A percentile compares a stretch with the other conserved stretches of the same genome.
Conservation (phyloP, 345 rosid genomes). For the Melaleuca quinquenervia region DNA sequence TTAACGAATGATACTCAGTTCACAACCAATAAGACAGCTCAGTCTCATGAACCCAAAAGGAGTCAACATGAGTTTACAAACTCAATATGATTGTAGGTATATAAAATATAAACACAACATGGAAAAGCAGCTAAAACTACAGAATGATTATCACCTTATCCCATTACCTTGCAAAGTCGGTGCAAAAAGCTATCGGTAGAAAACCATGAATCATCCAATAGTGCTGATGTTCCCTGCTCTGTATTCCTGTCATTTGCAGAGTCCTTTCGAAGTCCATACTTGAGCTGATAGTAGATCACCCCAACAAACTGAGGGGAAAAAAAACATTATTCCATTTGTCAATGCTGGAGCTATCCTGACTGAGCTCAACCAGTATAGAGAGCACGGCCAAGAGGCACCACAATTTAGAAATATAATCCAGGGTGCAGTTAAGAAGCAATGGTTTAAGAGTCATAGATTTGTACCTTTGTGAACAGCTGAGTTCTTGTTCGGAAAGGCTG, state of each 20-base stretch:
- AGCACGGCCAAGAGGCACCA: background rate
- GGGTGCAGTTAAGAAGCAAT: background rate
- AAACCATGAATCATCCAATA: conserved; percentile 80
- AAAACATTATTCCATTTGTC: background rate
- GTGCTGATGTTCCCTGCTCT: conserved; percentile 38
- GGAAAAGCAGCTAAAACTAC: background rate
- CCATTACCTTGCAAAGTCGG: conserved; percentile 61
- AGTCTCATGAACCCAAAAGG: background rate
- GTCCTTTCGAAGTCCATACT: conserved; percentile 76
- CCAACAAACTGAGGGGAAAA: conserved; percentile 53
- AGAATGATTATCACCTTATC: background rate
- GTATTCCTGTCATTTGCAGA: conserved; percentile 9
- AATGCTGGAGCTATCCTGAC: background rate
- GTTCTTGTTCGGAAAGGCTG: conserved; percentile 93
- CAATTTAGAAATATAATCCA: background rate
- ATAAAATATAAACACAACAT: background rate
- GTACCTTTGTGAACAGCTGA: conserved; percentile 68
- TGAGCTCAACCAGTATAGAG: background rate
- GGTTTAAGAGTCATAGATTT: background rate
- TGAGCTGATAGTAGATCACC: conserved; percentile 78
- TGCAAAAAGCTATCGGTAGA: conserved; percentile 77
- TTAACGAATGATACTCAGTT: background rate
- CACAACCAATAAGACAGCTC: background rate
- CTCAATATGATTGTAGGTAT: background rate
- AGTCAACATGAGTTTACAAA: background rate